A percentile compares a stretch with the other conserved stretches of the same genome.
phyloP scores from a whole-genome alignment of 176 grass and related monocot genomes.

The Avena atlantica region DNA sequence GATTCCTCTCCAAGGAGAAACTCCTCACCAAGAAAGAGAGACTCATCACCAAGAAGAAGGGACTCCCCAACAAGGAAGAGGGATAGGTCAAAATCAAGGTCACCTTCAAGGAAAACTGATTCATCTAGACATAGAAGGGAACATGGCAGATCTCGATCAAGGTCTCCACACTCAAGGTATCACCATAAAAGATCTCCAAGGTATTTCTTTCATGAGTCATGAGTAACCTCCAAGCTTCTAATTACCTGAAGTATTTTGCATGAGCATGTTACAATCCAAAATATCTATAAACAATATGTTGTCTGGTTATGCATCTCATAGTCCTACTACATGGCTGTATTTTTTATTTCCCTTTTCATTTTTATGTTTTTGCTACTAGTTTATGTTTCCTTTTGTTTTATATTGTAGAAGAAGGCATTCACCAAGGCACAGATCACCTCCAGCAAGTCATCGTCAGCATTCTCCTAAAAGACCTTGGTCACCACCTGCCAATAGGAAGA shows the following conservation, averaged over 20 bases:
- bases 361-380: slow-evolving; percentile 30
- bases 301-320: slow-evolving; percentile 10
- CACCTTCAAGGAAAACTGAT: slow-evolving; percentile 64
- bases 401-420: slow-evolving; percentile 63
- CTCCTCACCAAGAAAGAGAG: slow-evolving; percentile 46
- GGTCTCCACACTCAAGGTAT: slow-evolving; percentile 69
- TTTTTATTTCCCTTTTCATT: background rate
- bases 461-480: slow-evolving; percentile 80
- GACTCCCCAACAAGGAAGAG: slow-evolving; percentile 56
- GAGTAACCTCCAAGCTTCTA: slow-evolving; percentile 25
- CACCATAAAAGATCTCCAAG: slow-evolving; percentile 65
- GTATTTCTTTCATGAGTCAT: slow-evolving; percentile 45
- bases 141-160: slow-evolving; percentile 65
- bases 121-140: slow-evolving; percentile 65
- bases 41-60: slow-evolving; percentile 45
- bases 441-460: slow-evolving; percentile 54
- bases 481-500: slow-evolving; percentile 79
- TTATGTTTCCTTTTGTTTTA: slow-evolving; percentile 38
- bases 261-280: slow-evolving; percentile 28
- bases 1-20: slow-evolving; percentile 43
- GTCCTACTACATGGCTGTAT: background rate
- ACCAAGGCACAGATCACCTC: slow-evolving; percentile 68
- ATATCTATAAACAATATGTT: slow-evolving; percentile 25
- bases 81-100: slow-evolving; percentile 70
- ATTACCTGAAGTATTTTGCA: slow-evolving; percentile 16